A percentile compares a stretch with the other conserved stretches of the same genome.
phyloP scores from a whole-genome alignment of 75 land plant species.

The Selaginella tamariscina region DNA sequence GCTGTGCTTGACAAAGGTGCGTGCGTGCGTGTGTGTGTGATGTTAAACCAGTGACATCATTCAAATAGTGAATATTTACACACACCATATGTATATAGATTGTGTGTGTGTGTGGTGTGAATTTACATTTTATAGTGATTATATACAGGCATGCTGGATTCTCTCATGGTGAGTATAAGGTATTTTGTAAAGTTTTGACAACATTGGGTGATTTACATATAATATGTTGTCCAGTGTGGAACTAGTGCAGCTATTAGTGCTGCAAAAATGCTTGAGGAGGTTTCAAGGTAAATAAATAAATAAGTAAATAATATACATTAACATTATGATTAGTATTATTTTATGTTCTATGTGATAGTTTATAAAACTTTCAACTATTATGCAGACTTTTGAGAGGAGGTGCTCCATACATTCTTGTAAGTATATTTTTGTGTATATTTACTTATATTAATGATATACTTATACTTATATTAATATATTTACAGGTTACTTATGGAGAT shows the following conservation, averaged over 20 bases:
- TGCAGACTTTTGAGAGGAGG: conserved; percentile 74
- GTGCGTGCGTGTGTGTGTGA: no score
- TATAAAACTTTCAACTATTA: neutral
- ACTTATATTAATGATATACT: neutral
- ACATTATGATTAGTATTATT: no score
- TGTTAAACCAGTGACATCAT: no score
- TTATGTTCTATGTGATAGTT: no score
- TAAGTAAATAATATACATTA: no score
- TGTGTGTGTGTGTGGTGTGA: no score
- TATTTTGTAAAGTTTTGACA: neutral
- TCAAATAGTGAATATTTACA: no score
- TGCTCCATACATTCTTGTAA: conserved; percentile 77
- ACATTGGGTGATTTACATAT: neutral
- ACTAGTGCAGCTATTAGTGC: conserved; percentile 53
- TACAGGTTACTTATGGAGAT: conserved; percentile 87
- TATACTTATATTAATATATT: neutral
- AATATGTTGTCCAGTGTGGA: conserved; percentile 49
- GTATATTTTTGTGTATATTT: neutral
- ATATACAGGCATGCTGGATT: conserved; percentile 67
- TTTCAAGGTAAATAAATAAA: conserved; percentile 67
- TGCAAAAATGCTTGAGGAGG: conserved; percentile 62
- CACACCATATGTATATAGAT: no score
- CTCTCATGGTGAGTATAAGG: conserved; percentile 54
- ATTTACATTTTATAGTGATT: neutral
- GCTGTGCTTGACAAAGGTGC: conserved; percentile 86